A percentile compares a stretch with the other conserved stretches of the same genome.
Conservation (phyloP, 495 filamentous ascomycete species). For the Tuber borchii region DNA sequence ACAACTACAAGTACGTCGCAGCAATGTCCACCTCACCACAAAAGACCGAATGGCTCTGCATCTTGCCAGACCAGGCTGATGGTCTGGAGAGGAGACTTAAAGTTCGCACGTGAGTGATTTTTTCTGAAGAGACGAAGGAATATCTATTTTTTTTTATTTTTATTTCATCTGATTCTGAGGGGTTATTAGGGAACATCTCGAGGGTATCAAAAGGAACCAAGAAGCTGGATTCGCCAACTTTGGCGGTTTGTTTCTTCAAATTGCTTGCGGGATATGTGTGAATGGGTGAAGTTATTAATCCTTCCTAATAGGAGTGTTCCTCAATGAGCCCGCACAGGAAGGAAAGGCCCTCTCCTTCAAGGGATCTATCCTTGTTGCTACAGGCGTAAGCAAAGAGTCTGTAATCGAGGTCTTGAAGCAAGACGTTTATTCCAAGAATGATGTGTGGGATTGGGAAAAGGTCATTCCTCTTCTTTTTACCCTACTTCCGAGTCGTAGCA, state of each 20-base stretch:
- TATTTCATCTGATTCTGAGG: neutral
- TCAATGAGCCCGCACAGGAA: constrained; percentile 47
- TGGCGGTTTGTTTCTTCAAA: constrained; percentile 49
- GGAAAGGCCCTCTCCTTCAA: constrained; percentile 56
- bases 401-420: constrained; percentile 58
- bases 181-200: constrained; percentile 53
- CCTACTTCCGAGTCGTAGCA: neutral
- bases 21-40: constrained; percentile 42
- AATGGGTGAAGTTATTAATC: neutral
- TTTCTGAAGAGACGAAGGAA: neutral
- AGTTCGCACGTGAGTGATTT: constrained; percentile 58
- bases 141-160: neutral
- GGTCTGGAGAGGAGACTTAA: constrained; percentile 60
- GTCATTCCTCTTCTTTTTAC: constrained; percentile 42
- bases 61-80: constrained; percentile 69
- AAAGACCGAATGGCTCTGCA: constrained; percentile 76
- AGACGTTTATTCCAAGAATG: constrained; percentile 63
- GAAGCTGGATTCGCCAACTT: constrained; percentile 50
- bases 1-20: constrained; percentile 3
- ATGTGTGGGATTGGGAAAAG: constrained; percentile 80
- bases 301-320: constrained; percentile 55
- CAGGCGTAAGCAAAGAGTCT: constrained; percentile 61
- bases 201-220: constrained; percentile 45
- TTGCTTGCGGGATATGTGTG: neutral
- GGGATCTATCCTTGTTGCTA: constrained; percentile 61